Evolutionary conservation across 2,329 filamentous ascomycete species (phyloP).

Genomic region (Byssothecium circinans): DNA sequence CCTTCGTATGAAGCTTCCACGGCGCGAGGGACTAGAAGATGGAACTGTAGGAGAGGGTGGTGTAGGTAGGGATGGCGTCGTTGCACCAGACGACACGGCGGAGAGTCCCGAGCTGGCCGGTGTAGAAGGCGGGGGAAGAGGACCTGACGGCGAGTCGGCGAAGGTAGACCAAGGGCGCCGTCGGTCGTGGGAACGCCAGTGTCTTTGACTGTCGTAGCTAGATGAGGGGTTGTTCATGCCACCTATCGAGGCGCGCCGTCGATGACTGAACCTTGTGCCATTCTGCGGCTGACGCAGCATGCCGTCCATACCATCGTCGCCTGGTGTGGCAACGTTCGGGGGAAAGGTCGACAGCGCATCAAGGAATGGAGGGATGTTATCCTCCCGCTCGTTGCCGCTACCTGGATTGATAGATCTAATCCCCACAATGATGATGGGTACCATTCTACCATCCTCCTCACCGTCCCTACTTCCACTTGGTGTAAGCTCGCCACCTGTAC

Average conservation of each 20-base stretch:
- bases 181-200: conserved; percentile 52
- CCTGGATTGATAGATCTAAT: conserved; percentile 65
- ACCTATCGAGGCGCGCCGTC: conserved; percentile 58
- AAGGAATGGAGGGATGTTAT: conserved; percentile 53
- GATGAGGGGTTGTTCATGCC: conserved; percentile 52
- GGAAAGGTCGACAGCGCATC: conserved; percentile 55
- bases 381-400: conserved; percentile 48
- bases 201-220: conserved; percentile 57
- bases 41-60: conserved; percentile 41
- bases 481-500: conserved; percentile 23
- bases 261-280: conserved; percentile 57
- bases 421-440: conserved; percentile 70
- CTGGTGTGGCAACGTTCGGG: conserved; percentile 48
- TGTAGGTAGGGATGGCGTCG: conserved; percentile 39
- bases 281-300: conserved; percentile 57
- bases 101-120: conserved; percentile 62
- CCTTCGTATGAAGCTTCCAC: conserved; percentile 45
- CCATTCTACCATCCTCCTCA: conserved; percentile 59
- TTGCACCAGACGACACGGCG: conserved; percentile 56
- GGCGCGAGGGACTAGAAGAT: conserved; percentile 41
- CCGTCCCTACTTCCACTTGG: conserved; percentile 20
- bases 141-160: conserved; percentile 60
- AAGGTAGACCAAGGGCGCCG: conserved; percentile 48
- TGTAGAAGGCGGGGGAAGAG: conserved; percentile 64
- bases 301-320: conserved; percentile 53